These are phyloP conservation scores for Phytophthora quininea DNA, from an alignment of 352 stramenopile genomes.

Conservation along the genomic window DNA sequence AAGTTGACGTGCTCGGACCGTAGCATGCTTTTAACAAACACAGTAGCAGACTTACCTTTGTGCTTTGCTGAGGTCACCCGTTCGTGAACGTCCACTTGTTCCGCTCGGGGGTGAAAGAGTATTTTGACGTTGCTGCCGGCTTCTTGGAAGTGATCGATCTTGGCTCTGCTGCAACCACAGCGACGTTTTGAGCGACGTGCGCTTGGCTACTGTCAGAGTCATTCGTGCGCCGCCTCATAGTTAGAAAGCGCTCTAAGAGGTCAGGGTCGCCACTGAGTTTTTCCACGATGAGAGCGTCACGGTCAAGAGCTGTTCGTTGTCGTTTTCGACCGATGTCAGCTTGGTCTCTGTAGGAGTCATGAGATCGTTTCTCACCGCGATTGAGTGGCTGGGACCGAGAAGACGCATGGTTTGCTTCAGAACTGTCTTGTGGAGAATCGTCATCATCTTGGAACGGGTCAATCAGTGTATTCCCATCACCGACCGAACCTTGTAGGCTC, in stretches of 20 bases:
- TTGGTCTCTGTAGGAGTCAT: background rate
- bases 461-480: slow-evolving; percentile 4
- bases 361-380: background rate
- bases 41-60: slow-evolving; percentile 1
- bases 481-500: background rate
- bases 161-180: background rate
- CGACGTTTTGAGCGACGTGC: no score
- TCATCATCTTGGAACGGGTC: slow-evolving; percentile 8
- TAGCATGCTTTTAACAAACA: background rate
- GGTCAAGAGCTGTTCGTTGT: background rate
- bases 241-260: slow-evolving; percentile 2
- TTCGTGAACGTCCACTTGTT: slow-evolving; percentile 5
- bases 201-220: background rate
- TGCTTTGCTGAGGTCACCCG: background rate
- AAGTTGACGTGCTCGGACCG: background rate
- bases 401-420: background rate
- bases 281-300: slow-evolving; percentile 9
- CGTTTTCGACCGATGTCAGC: background rate
- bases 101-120: slow-evolving; percentile 6
- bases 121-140: slow-evolving; percentile 2
- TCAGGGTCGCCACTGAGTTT: slow-evolving; percentile 10
- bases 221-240: background rate
- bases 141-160: background rate
- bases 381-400: background rate
- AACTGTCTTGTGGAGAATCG: background rate